Evolutionary conservation across 768 basidiomycete species (phyloP).

Genomic region (Naganishia friedmannii): DNA sequence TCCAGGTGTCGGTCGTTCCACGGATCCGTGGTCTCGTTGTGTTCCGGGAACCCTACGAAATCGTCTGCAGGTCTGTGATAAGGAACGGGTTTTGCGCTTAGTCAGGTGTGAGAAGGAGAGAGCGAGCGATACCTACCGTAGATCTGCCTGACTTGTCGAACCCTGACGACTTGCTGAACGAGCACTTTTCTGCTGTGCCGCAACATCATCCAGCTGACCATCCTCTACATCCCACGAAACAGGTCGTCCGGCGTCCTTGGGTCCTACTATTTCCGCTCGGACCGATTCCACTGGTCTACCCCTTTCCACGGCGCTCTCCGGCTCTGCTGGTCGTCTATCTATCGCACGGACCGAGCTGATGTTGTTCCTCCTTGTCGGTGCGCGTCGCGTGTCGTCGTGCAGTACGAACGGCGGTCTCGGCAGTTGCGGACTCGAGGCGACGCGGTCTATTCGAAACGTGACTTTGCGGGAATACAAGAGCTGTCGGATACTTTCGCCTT

Average conservation of each 20-base stretch:
- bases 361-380: background rate
- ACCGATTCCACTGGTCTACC: background rate
- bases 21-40: background rate
- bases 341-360: too few species aligned
- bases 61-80: background rate
- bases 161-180: background rate
- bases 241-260: background rate
- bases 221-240: constrained; percentile 12
- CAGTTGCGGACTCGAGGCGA: background rate
- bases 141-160: background rate
- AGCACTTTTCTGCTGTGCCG: too few species aligned
- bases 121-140: background rate
- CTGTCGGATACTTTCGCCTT: constrained; percentile 1
- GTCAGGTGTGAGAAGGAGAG: background rate
- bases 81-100: too few species aligned
- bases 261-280: background rate
- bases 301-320: background rate
- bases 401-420: background rate
- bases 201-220: background rate
- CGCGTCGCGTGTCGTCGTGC: too few species aligned
- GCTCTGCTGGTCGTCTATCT: too few species aligned
- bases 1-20: background rate
- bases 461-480: background rate
- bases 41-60: background rate
- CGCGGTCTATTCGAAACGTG: background rate